Conservation (phyloP, 805 yeast species). For the Candida sithepensis region DNA sequence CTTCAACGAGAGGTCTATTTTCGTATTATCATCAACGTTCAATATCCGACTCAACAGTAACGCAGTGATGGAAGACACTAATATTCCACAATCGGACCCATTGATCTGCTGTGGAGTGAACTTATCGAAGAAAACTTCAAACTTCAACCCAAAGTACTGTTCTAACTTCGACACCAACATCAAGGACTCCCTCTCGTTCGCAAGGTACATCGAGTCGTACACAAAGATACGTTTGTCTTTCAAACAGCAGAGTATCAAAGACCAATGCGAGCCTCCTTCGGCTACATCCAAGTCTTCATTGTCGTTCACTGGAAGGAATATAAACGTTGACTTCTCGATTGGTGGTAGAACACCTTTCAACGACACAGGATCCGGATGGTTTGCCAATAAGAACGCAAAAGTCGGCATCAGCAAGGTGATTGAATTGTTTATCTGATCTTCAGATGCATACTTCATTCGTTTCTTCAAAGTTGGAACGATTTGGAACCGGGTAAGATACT, state of each 20-base stretch:
- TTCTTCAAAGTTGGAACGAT: conserved; percentile 24
- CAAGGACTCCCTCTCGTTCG: conserved; percentile 37
- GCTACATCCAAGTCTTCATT: conserved; percentile 54
- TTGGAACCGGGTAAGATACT: conserved; percentile 41
- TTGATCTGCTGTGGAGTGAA: conserved; percentile 57
- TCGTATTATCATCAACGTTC: conserved; percentile 24
- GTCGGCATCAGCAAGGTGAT: conserved; percentile 54
- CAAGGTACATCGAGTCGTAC: conserved; percentile 56
- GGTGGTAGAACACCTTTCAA: conserved; percentile 45
- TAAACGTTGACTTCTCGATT: conserved; percentile 40
- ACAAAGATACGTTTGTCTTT: conserved; percentile 46
- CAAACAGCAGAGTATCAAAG: conserved; percentile 51
- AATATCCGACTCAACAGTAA: conserved; percentile 33
- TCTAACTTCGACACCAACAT: conserved; percentile 31
- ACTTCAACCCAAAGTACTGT: conserved; percentile 19
- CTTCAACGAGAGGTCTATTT: conserved; percentile 37
- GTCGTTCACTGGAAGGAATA: conserved; percentile 68
- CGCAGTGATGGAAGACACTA: conserved; percentile 36
- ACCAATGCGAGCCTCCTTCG: conserved; percentile 79
- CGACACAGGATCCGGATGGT: conserved; percentile 40
- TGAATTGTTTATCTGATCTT: conserved; percentile 25
- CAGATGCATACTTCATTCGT: conserved; percentile 22
- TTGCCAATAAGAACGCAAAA: conserved; percentile 57
- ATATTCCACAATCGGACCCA: conserved; percentile 65
- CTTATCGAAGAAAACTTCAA: conserved; percentile 19